These are phyloP conservation scores for Circinella umbellata DNA, from an alignment of 371 early-diverging fungal species.

Conservation along the genomic window DNA sequence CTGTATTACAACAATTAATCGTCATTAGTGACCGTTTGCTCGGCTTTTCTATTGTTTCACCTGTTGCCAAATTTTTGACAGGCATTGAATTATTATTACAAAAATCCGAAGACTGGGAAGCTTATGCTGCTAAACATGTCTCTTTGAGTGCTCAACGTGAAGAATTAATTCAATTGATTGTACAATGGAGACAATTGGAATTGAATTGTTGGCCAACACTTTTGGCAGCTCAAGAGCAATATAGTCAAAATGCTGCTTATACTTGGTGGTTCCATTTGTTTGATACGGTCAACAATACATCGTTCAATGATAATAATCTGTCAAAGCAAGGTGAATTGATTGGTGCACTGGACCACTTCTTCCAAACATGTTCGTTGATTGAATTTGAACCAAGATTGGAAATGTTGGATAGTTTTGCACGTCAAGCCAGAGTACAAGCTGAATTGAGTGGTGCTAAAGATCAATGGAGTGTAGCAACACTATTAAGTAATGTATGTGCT, in stretches of 20 bases:
- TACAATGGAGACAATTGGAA: conserved; percentile 93
- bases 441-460: conserved; percentile 34
- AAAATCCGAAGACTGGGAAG: conserved; percentile 95
- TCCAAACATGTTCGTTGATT: conserved; percentile 80
- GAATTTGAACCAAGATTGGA: conserved; percentile 82
- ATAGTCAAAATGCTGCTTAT: conserved; percentile 65
- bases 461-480: conserved; percentile 32
- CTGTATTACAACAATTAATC: conserved; percentile 77
- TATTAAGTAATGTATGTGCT: conserved; percentile 63
- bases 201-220: conserved; percentile 90
- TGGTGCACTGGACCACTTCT: conserved; percentile 77
- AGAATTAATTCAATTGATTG: conserved; percentile 75
- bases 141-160: conserved; percentile 77
- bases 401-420: conserved; percentile 75
- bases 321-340: conserved; percentile 29
- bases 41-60: conserved; percentile 79
- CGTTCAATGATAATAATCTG: conserved; percentile 25
- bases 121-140: conserved; percentile 84
- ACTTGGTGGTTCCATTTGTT: conserved; percentile 93
- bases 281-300: conserved; percentile 50
- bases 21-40: conserved; percentile 74
- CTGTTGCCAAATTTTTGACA: conserved; percentile 89
- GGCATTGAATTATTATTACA: conserved; percentile 87
- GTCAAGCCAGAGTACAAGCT: conserved; percentile 57
- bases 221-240: conserved; percentile 80